Percentiles rank a stretch among this genome's conserved stretches.
Conservation (phyloP, 257 asterid genomes). For the Thymus mandschuricus region DNA sequence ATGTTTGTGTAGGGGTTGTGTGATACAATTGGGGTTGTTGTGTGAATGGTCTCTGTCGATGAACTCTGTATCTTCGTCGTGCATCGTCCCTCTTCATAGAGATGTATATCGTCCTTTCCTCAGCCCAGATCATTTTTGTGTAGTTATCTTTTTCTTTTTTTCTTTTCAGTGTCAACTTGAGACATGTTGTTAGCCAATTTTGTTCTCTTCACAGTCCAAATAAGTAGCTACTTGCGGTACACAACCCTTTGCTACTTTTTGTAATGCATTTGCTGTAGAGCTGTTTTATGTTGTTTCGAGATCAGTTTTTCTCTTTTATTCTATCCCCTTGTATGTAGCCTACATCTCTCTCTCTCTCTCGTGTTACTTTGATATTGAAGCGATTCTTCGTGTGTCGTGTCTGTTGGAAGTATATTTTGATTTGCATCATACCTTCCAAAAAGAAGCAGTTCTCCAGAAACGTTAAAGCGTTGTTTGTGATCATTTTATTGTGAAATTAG, state of each 20-base stretch:
- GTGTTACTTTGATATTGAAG: neutral
- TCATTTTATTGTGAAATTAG: too few species aligned
- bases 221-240: slow-evolving; percentile 33
- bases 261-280: slow-evolving; percentile 35
- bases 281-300: slow-evolving; percentile 28
- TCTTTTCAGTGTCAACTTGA: slow-evolving; percentile 8
- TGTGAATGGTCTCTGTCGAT: slow-evolving; percentile 27
- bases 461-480: too few species aligned
- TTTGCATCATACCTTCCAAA: neutral
- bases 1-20: slow-evolving; percentile 21
- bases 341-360: neutral
- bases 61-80: slow-evolving; percentile 39
- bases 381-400: neutral
- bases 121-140: slow-evolving; percentile 32
- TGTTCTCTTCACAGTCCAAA: slow-evolving; percentile 27
- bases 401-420: neutral
- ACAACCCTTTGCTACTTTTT: slow-evolving; percentile 28
- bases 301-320: slow-evolving; percentile 23
- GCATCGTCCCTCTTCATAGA: slow-evolving; percentile 32
- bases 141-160: slow-evolving; percentile 7
- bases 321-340: neutral
- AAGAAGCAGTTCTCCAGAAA: neutral
- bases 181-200: slow-evolving; percentile 31
- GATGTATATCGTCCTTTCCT: slow-evolving; percentile 30
- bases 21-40: slow-evolving; percentile 29